Base-by-base conservation (phyloP, 371 early-diverging fungal species). In the Lichtheimia ramosa region DNA sequence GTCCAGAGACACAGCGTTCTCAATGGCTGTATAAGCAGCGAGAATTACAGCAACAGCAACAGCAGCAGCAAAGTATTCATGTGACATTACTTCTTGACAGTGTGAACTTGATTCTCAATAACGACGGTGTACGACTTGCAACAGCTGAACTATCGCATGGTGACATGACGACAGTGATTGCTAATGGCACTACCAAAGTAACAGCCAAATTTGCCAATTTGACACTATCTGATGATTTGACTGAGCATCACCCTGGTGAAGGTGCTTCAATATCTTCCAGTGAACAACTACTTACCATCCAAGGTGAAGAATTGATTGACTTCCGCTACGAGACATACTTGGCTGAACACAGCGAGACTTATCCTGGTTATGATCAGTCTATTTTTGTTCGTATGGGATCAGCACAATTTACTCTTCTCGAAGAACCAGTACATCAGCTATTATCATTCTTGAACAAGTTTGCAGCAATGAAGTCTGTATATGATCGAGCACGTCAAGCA, bases 151-250 rank as follows among this genome's bases (percentile, higher is more conserved):
- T 96, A 5, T 90, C 87, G 0, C 81, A 85, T 3, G 91, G 92
- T 14, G 85, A 91, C 27, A 75, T 93, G 42, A 74, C 87, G 0
- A 83, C 93, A 0, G 63, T 86, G 0, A 63, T 96, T 60, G 75
- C 77, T 12, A 75, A 82, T 4, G 75, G 79, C 7, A 81, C 85
- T 15, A 79, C 92, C 56, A 72, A 81, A 1, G 84, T 97, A 0
- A 84, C 80, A 12, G 96, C 96, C 43, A 90, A 90, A 50, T 78
- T 98, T 48, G 96, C 96, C 34, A 91, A 92, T 59, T 83, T 97
- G 21, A 83, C 85, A 4, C 65, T 96, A 15, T 84, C 85, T 0
- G 89, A 93, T 62, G 85, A 89, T 48, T 64, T 83, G 25, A 66
- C 67, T 39, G 54, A 16, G 3, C 48, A 46, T 28, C 41, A 60